Evolutionary conservation across 2,329 filamentous ascomycete species (phyloP).

Genomic region (Ophiocordyceps camponoti-leonardi): DNA sequence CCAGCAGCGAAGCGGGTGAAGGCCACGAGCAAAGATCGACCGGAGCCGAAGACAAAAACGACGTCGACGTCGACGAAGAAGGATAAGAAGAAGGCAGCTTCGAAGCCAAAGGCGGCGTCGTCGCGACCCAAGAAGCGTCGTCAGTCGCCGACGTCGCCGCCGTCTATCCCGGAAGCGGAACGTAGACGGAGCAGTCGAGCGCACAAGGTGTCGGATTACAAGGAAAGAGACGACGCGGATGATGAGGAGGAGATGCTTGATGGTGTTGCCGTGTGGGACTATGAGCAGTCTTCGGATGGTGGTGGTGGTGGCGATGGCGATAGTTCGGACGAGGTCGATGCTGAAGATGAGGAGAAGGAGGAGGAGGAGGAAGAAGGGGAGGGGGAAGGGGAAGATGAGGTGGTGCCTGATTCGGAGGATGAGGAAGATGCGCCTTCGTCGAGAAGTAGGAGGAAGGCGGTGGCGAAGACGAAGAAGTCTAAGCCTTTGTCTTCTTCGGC

Average conservation of each 20-base stretch:
- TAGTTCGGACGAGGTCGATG: slow-evolving; percentile 13
- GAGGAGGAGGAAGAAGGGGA: slow-evolving; percentile 4
- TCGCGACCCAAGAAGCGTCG: slow-evolving; percentile 10
- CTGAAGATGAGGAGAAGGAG: slow-evolving; percentile 3
- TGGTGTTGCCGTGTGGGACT: slow-evolving; percentile 42
- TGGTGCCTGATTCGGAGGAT: too few species aligned
- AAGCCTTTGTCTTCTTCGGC: too few species aligned
- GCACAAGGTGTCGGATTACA: slow-evolving; percentile 29
- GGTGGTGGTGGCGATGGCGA: slow-evolving; percentile 18
- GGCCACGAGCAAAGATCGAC: slow-evolving; percentile 18
- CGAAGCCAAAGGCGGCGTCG: slow-evolving; percentile 12
- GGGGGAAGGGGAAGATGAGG: too few species aligned
- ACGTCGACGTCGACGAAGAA: slow-evolving; percentile 10
- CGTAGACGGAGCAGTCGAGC: slow-evolving; percentile 39
- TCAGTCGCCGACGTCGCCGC: slow-evolving; percentile 5
- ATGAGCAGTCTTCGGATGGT: slow-evolving; percentile 21
- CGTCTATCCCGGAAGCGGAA: slow-evolving; percentile 20
- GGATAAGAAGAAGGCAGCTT: slow-evolving; percentile 10
- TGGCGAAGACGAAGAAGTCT: too few species aligned
- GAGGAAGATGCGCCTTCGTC: too few species aligned
- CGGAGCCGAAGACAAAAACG: slow-evolving; percentile 17
- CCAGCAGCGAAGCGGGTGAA: slow-evolving; percentile 22
- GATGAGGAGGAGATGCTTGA: slow-evolving; percentile 46
- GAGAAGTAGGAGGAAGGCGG: too few species aligned
- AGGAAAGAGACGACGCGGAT: slow-evolving; percentile 37